These are phyloP conservation scores for Phlegmacium glaucopus DNA, from an alignment of 768 basidiomycete species.

Conservation along the genomic window DNA sequence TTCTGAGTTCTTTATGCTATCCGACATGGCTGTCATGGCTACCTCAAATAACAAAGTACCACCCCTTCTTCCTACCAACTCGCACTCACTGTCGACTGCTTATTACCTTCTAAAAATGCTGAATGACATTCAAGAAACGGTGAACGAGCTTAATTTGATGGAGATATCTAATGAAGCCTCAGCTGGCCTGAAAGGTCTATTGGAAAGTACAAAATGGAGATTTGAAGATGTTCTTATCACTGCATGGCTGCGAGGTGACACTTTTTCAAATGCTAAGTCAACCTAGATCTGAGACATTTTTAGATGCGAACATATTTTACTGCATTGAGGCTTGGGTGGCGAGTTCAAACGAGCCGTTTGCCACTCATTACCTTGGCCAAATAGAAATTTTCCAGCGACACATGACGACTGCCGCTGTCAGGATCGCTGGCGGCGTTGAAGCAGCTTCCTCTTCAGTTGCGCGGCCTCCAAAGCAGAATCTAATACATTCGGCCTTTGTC, in stretches of 20 bases:
- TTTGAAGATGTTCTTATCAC: slow-evolving; percentile 79
- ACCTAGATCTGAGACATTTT: neutral
- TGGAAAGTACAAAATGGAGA: slow-evolving; percentile 84
- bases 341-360: slow-evolving; percentile 52
- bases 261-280: neutral
- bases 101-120: slow-evolving; percentile 80
- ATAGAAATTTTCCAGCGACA: slow-evolving; percentile 81
- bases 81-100: slow-evolving; percentile 79
- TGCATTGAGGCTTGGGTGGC: slow-evolving; percentile 81
- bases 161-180: slow-evolving; percentile 77
- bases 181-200: slow-evolving; percentile 61
- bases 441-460: slow-evolving; percentile 41
- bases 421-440: slow-evolving; percentile 74
- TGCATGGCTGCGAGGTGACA: slow-evolving; percentile 80
- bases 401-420: slow-evolving; percentile 68
- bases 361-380: slow-evolving; percentile 68
- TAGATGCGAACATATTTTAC: slow-evolving; percentile 52
- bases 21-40: slow-evolving; percentile 57
- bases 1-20: slow-evolving; percentile 81
- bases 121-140: slow-evolving; percentile 82
- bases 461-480: slow-evolving; percentile 55
- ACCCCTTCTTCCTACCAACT: slow-evolving; percentile 63
- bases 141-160: slow-evolving; percentile 74
- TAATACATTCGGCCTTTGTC: slow-evolving; percentile 60
- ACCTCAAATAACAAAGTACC: slow-evolving; percentile 39